These are phyloP conservation scores for Backusella macrospora DNA, from an alignment of 192 early-diverging fungal genomes.

Conservation along the genomic window DNA sequence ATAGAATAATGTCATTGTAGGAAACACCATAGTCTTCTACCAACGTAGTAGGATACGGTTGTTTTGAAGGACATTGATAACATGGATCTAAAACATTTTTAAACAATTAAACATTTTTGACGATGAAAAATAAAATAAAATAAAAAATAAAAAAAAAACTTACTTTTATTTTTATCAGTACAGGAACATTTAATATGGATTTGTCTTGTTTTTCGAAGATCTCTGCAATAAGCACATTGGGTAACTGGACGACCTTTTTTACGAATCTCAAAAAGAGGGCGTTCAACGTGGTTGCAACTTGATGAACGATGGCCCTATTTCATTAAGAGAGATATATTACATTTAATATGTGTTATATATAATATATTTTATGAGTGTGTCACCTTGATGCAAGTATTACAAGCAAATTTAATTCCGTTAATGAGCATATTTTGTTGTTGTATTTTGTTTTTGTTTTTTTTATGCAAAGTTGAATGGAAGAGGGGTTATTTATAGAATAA, in stretches of 20 bases:
- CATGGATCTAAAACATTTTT: conserved; percentile 14
- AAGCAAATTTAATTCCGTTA: conserved; percentile 39
- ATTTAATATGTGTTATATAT: neutral
- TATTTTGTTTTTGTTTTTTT: neutral
- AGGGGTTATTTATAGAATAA: neutral
- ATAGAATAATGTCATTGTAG: conserved; percentile 1
- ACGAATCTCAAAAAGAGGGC: conserved; percentile 61
- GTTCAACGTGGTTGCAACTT: conserved; percentile 45
- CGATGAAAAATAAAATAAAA: neutral
- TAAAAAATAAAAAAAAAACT: neutral
- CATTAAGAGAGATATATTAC: neutral
- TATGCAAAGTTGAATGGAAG: neutral
- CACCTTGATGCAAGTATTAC: conserved; percentile 41
- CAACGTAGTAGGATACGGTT: neutral
- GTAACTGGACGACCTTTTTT: conserved; percentile 73
- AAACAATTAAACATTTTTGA: neutral
- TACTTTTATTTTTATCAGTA: conserved; percentile 42
- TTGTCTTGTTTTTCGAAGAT: conserved; percentile 65
- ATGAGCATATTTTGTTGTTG: conserved; percentile 20
- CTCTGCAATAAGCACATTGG: conserved; percentile 67
- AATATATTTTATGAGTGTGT: neutral
- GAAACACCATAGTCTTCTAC: conserved; percentile 14
- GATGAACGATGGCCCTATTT: conserved; percentile 40
- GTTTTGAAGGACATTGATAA: conserved; percentile 22
- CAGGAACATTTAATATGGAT: conserved; percentile 63